Evolutionary conservation across 805 yeast genomes (phyloP).

Genomic region (Maudiozyma bulderi): DNA sequence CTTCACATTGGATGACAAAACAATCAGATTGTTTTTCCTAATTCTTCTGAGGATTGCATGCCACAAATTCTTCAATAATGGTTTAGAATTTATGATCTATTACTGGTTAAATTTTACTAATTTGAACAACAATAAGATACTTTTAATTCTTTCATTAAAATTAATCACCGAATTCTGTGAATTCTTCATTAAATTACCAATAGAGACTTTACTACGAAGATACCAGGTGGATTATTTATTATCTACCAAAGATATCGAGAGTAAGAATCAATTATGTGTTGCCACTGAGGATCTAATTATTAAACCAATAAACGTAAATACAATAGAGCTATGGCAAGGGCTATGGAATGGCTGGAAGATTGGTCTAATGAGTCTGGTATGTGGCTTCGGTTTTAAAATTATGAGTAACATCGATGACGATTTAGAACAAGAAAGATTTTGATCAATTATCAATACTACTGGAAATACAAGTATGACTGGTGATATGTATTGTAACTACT

Average conservation of each 20-base stretch:
- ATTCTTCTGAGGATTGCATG: constrained; percentile 1
- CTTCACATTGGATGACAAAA: constrained; percentile 1
- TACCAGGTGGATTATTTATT: constrained; percentile 67
- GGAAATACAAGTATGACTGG: not conserved
- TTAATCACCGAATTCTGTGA: constrained; percentile 57
- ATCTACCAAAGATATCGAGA: not conserved
- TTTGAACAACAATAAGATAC: constrained; percentile 1
- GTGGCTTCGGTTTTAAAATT: constrained; percentile 71
- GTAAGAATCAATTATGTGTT: not conserved
- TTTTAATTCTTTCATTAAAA: constrained; percentile 31
- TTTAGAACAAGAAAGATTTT: constrained; percentile 33
- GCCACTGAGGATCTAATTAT: constrained; percentile 1
- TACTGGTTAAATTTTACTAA: constrained; percentile 4
- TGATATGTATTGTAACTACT: constrained; percentile 1
- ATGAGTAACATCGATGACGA: constrained; percentile 41
- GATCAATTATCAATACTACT: constrained; percentile 18
- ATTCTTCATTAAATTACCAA: constrained; percentile 68
- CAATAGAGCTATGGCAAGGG: constrained; percentile 16
- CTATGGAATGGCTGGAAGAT: constrained; percentile 89
- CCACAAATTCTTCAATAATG: constrained; percentile 5
- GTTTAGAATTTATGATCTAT: constrained; percentile 7
- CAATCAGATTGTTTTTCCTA: constrained; percentile 1
- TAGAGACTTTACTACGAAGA: constrained; percentile 76
- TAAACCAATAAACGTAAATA: constrained; percentile 4
- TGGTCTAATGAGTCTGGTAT: constrained; percentile 67